Evolutionary conservation across 345 rosid species (phyloP).

Genomic region (Firmiana major): DNA sequence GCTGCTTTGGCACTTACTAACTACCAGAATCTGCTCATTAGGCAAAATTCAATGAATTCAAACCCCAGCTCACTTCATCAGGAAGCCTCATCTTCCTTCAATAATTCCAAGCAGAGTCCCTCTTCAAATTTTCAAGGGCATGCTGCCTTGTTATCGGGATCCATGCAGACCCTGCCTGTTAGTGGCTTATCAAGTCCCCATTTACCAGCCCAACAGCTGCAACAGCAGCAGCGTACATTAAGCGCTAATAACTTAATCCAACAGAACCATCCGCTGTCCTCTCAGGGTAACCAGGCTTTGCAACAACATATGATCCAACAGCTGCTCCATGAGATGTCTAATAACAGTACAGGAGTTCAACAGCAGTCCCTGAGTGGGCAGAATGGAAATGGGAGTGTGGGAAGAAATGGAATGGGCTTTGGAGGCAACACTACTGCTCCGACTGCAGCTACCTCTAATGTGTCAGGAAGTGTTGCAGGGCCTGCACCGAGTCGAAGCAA

Average conservation of each 20-base stretch:
- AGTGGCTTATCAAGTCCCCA: slow-evolving; percentile 50
- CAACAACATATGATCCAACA: slow-evolving; percentile 86
- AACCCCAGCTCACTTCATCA: slow-evolving; percentile 58
- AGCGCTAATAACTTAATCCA: slow-evolving; percentile 47
- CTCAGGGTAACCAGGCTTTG: slow-evolving; percentile 58
- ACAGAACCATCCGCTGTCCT: slow-evolving; percentile 44
- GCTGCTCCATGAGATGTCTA: slow-evolving; percentile 72
- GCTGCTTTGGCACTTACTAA: slow-evolving; percentile 73
- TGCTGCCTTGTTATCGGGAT: slow-evolving; percentile 43
- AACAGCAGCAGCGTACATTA: slow-evolving; percentile 48
- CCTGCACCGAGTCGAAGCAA: slow-evolving; percentile 55
- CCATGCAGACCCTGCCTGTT: slow-evolving; percentile 52
- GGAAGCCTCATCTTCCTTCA: slow-evolving; percentile 53
- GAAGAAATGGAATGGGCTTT: slow-evolving; percentile 35
- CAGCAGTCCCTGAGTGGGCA: slow-evolving; percentile 46
- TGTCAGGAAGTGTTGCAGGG: slow-evolving; percentile 36
- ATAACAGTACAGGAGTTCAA: slow-evolving; percentile 37
- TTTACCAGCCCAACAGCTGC: slow-evolving; percentile 44
- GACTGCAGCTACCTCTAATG: slow-evolving; percentile 34
- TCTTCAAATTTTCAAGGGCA: slow-evolving; percentile 66
- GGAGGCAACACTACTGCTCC: slow-evolving; percentile 38
- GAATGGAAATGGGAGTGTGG: slow-evolving; percentile 30
- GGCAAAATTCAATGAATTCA: slow-evolving; percentile 78
- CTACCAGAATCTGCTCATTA: slow-evolving; percentile 68
- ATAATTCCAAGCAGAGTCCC: slow-evolving; percentile 56